Evolutionary conservation across 2,329 filamentous ascomycete species (phyloP), one percentile per base, ranked within the genome.

Genomic region (Xylariales sp.): DNA sequence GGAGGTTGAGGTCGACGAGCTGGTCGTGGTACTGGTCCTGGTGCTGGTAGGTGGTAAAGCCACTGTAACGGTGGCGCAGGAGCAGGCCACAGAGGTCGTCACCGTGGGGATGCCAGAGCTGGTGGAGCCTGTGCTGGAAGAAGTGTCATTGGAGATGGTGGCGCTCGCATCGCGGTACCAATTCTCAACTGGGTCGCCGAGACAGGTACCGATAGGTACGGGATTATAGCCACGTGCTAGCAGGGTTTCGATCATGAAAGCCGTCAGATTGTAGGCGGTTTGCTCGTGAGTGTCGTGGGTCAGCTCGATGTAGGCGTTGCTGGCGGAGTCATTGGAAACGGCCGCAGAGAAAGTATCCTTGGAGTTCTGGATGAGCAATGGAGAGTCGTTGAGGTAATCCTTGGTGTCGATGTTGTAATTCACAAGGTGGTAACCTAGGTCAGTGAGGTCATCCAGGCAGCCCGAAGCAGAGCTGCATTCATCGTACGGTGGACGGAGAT

Each of bases 341-440:
- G 29, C 15, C 29, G 24, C 33, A 24, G 17, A 31, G n/a, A n/a
- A n/a, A n/a, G n/a, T n/a, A 5, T 17, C 29, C 14, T 28, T 28
- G 7, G 24, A 23, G 2, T 24, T 29, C n/a, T 30, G 33, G 28
- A 29, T 19, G 30, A 37, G 40, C 4, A 30, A 29, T 61, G 17
- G 54, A 40, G 10, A 43, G 33, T 63, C 50, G 41, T 62, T 52
- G 40, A 57, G 49, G 33, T 59, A 72, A 46, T 73, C 69, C 16
- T 61, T 54, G 5, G 67, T 72, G 48, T 73, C 69, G 16, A 70
- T 56, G 38, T 70, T 62, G 31, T 29, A 37, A 23, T 62, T 49
- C 36, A 69, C 60, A 33, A 72, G 59, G 48, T 74, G 70, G 44
- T 75, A 75, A 1, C 69, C 70, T 4, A 60, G 41, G 4, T 48